Evolutionary conservation across 805 yeast species (phyloP).

Genomic region (Metahyphopichia silvanorum): DNA sequence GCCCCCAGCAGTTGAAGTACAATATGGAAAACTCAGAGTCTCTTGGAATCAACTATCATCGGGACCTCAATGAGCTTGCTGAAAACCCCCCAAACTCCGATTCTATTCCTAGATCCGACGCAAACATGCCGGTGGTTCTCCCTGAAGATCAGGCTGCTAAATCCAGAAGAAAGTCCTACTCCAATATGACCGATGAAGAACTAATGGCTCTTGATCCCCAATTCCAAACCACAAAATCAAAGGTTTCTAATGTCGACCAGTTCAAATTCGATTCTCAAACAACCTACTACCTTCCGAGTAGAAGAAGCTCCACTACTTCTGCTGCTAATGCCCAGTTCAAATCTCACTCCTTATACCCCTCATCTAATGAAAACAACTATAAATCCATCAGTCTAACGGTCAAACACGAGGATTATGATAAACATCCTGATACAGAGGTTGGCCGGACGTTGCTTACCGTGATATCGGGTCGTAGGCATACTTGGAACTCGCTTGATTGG

Average conservation of each 20-base stretch:
- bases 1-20: slow-evolving; percentile 20
- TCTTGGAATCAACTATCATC: slow-evolving; percentile 14
- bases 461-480: slow-evolving; percentile 39
- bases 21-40: slow-evolving; percentile 11
- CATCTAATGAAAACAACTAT: slow-evolving; percentile 36
- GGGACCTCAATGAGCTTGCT: slow-evolving; percentile 14
- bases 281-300: slow-evolving; percentile 20
- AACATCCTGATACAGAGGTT: slow-evolving; percentile 9
- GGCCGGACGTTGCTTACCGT: slow-evolving; percentile 34
- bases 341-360: slow-evolving; percentile 16
- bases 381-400: slow-evolving; percentile 40
- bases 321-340: slow-evolving; percentile 6
- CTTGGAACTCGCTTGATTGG: slow-evolving; percentile 45
- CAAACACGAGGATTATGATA: slow-evolving; percentile 36
- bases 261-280: slow-evolving; percentile 44
- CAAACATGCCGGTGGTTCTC: slow-evolving; percentile 4
- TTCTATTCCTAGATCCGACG: slow-evolving; percentile 1
- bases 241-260: slow-evolving; percentile 36
- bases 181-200: slow-evolving; percentile 53
- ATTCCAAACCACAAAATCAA: slow-evolving; percentile 34
- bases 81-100: slow-evolving; percentile 5
- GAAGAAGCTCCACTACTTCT: slow-evolving; percentile 11
- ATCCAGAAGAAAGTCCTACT: slow-evolving; percentile 42
- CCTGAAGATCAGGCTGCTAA: slow-evolving; percentile 3
- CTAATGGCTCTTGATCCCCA: slow-evolving; percentile 54